Evolutionary conservation across 2,329 filamentous ascomycete genomes (phyloP).

Genomic region (Coniochaeta sp.): DNA sequence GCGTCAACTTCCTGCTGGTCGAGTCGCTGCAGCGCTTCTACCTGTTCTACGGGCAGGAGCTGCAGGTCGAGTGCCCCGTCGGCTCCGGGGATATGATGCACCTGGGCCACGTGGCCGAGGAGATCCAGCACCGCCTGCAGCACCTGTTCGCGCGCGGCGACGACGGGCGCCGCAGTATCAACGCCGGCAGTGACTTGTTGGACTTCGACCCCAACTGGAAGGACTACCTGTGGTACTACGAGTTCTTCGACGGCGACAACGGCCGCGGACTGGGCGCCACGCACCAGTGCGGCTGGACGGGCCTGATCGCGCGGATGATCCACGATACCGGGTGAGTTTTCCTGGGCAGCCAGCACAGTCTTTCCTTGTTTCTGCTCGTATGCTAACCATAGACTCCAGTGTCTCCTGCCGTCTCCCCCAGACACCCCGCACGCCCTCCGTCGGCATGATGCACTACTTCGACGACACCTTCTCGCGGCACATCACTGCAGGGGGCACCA

Average conservation of each 20-base stretch:
- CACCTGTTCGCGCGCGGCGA: slow-evolving; percentile 83
- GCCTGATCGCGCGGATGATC: slow-evolving; percentile 91
- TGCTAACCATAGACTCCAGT: slow-evolving; percentile 42
- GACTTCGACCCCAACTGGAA: slow-evolving; percentile 93
- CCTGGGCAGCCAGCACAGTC: background rate
- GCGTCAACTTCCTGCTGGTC: slow-evolving; percentile 89
- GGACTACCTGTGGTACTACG: slow-evolving; percentile 91
- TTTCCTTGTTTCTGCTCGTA: background rate
- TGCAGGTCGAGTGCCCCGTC: slow-evolving; percentile 89
- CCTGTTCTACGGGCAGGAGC: slow-evolving; percentile 85
- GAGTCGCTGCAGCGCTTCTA: slow-evolving; percentile 94
- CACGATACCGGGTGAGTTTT: slow-evolving; percentile 84
- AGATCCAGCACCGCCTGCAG: slow-evolving; percentile 89
- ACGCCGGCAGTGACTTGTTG: slow-evolving; percentile 74
- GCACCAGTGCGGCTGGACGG: slow-evolving; percentile 96
- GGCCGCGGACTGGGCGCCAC: slow-evolving; percentile 85
- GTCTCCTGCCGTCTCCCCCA: slow-evolving; percentile 86
- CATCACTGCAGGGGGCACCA: slow-evolving; percentile 20
- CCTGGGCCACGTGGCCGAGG: slow-evolving; percentile 86
- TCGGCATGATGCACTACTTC: slow-evolving; percentile 87
- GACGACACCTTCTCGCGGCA: slow-evolving; percentile 74
- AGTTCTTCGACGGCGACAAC: slow-evolving; percentile 92
- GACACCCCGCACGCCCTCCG: slow-evolving; percentile 80
- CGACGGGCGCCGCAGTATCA: slow-evolving; percentile 81
- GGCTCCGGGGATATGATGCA: slow-evolving; percentile 95